Percentiles rank a stretch among this genome's conserved stretches.
Conservation (phyloP, 441 rosid species). For the Erodium moschatum region DNA sequence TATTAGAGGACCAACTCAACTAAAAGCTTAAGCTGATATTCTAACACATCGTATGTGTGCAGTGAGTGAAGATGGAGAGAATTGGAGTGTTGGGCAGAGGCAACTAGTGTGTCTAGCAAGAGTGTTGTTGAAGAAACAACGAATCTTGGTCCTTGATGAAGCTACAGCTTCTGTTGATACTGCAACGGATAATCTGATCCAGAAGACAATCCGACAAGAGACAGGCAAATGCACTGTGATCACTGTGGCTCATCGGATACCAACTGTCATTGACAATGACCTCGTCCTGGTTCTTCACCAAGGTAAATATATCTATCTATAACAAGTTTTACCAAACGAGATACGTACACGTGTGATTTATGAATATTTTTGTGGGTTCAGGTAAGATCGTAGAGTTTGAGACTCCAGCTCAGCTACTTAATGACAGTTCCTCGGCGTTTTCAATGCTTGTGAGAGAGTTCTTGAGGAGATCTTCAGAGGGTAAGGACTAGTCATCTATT, state of each 20-base stretch:
- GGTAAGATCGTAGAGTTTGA: slow-evolving; percentile 44
- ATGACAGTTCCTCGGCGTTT: slow-evolving; percentile 40
- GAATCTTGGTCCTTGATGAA: slow-evolving; percentile 54
- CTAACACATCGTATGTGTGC: too few species aligned
- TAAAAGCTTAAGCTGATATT: too few species aligned
- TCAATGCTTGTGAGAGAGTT: slow-evolving; percentile 46
- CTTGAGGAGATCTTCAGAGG: slow-evolving; percentile 39
- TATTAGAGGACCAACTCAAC: too few species aligned
- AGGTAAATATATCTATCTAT: too few species aligned
- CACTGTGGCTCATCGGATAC: slow-evolving; percentile 65
- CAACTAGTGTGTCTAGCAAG: slow-evolving; percentile 59
- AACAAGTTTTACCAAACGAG: too few species aligned
- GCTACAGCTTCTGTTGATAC: slow-evolving; percentile 72
- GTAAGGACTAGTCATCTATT: slow-evolving; percentile 3
- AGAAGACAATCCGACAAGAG: slow-evolving; percentile 43
- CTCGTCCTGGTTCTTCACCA: slow-evolving; percentile 58
- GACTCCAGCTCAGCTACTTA: slow-evolving; percentile 34
- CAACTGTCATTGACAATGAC: slow-evolving; percentile 66
- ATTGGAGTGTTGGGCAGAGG: slow-evolving; percentile 70
- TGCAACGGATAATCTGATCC: slow-evolving; percentile 57
- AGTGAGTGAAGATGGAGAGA: slow-evolving; percentile 64
- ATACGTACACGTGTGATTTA: too few species aligned
- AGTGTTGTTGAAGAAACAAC: slow-evolving; percentile 44
- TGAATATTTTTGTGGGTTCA: slow-evolving; percentile 12
- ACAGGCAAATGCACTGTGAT: slow-evolving; percentile 47